Evolutionary conservation across 345 rosid genomes (phyloP).

Genomic region (Pistacia integerrima): DNA sequence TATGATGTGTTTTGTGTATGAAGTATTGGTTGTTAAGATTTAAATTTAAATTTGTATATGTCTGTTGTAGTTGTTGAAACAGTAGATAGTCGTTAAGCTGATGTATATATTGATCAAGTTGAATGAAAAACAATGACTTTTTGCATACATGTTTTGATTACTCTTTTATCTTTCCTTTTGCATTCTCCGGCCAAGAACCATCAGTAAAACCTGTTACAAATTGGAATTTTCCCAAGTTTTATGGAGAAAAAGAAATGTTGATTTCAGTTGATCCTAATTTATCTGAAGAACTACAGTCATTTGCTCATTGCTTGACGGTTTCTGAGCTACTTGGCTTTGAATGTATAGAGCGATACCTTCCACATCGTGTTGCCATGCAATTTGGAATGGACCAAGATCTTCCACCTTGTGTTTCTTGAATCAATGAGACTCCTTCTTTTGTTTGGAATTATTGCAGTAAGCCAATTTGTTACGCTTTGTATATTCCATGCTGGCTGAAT

Average conservation of each 20-base stretch:
- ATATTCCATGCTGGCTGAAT: conserved; percentile 18
- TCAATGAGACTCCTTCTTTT: background rate
- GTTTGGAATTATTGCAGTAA: conserved; percentile 5
- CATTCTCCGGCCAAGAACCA: too few relatives aligned
- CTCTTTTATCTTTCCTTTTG: too few relatives aligned
- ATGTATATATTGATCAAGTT: too few relatives aligned
- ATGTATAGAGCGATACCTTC: conserved; percentile 15
- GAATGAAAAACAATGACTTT: too few relatives aligned
- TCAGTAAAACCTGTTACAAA: background rate
- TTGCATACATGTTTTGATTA: too few relatives aligned
- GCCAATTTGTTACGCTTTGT: conserved; percentile 2
- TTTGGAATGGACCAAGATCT: conserved; percentile 20
- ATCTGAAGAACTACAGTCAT: conserved; percentile 19
- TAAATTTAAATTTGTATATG: too few relatives aligned
- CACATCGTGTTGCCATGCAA: conserved; percentile 14
- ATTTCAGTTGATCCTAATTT: background rate
- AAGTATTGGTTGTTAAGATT: too few relatives aligned
- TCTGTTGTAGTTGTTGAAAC: too few relatives aligned
- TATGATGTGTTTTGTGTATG: too few relatives aligned
- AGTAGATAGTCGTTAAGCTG: too few relatives aligned
- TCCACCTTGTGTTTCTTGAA: conserved; percentile 9
- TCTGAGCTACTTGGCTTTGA: conserved; percentile 22
- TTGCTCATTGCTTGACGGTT: conserved; percentile 26
- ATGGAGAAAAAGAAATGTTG: background rate
- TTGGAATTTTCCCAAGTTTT: background rate